A percentile compares a stretch with the other conserved stretches of the same genome.
Conservation (phyloP, 2,329 filamentous ascomycete genomes). For the Nannizzia gypsea region DNA sequence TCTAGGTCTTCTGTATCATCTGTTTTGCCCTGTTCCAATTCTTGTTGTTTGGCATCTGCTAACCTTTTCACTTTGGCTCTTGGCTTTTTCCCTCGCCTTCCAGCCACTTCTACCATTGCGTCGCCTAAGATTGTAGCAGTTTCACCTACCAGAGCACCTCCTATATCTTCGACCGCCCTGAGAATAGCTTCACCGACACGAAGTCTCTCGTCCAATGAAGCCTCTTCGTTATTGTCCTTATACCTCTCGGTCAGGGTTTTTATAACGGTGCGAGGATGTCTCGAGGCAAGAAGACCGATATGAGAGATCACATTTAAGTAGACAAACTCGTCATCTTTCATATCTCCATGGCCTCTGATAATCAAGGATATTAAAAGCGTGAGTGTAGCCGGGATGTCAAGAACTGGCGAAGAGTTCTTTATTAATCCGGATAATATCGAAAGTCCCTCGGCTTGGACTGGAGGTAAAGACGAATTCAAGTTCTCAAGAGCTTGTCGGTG, state of each 20-base stretch:
- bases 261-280: conserved; percentile 32
- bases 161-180: conserved; percentile 32
- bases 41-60: conserved; percentile 20
- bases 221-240: conserved; percentile 27
- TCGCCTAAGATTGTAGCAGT: conserved; percentile 29
- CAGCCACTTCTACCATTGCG: conserved; percentile 29
- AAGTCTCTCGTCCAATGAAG: conserved; percentile 29
- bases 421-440: conserved; percentile 30
- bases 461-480: conserved; percentile 30
- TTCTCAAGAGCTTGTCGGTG: conserved; percentile 32
- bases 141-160: conserved; percentile 27
- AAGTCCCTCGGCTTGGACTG: conserved; percentile 35
- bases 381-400: conserved; percentile 34
- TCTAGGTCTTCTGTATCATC: conserved; percentile 16
- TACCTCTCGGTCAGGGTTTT: conserved; percentile 32
- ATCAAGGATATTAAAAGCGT: conserved; percentile 31
- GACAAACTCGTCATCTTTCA: conserved; percentile 31
- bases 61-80: conserved; percentile 25
- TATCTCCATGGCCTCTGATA: conserved; percentile 25
- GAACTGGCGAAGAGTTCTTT: conserved; percentile 30
- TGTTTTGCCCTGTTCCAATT: conserved; percentile 17
- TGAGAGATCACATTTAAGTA: conserved; percentile 35
- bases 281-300: conserved; percentile 30
- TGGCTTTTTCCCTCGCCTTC: conserved; percentile 28
- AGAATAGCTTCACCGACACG: conserved; percentile 33